These are phyloP conservation scores for Lipomyces lipofer DNA, from an alignment of 805 yeast species.

Conservation along the genomic window DNA sequence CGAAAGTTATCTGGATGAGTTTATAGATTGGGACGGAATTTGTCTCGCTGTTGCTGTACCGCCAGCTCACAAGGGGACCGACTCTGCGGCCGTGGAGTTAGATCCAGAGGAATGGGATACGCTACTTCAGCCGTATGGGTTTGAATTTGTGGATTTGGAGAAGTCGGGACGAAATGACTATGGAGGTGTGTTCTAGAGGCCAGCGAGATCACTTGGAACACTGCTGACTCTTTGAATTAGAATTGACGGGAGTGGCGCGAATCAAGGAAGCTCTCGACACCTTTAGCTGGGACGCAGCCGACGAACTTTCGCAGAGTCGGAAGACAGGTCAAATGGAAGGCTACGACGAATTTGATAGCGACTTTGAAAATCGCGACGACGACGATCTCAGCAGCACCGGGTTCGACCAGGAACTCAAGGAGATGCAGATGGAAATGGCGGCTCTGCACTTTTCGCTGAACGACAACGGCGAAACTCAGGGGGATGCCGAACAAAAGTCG, in stretches of 20 bases:
- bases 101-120: slow-evolving; percentile 28
- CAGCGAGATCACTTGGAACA: neutral
- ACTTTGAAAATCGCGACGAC: slow-evolving; percentile 1
- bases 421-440: slow-evolving; percentile 32
- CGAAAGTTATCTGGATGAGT: slow-evolving; percentile 10
- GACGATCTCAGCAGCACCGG: slow-evolving; percentile 18
- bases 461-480: slow-evolving; percentile 6
- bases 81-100: slow-evolving; percentile 4
- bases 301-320: neutral
- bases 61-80: neutral
- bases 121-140: slow-evolving; percentile 29
- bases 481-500: slow-evolving; percentile 6
- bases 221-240: neutral
- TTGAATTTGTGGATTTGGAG: slow-evolving; percentile 34
- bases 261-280: slow-evolving; percentile 37
- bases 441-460: slow-evolving; percentile 26
- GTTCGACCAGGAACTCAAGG: slow-evolving; percentile 24
- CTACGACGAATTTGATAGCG: slow-evolving; percentile 9
- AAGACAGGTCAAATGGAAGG: neutral
- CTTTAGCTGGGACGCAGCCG: slow-evolving; percentile 14
- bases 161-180: slow-evolving; percentile 24
- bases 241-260: slow-evolving; percentile 34
- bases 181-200: slow-evolving; percentile 17
- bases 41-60: slow-evolving; percentile 29
- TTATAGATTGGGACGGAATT: slow-evolving; percentile 29